Percentiles rank a stretch among this genome's conserved stretches.
Evolutionary conservation across 2,329 filamentous ascomycete species (phyloP).

Genomic region (Aureobasidium melanogenum): DNA sequence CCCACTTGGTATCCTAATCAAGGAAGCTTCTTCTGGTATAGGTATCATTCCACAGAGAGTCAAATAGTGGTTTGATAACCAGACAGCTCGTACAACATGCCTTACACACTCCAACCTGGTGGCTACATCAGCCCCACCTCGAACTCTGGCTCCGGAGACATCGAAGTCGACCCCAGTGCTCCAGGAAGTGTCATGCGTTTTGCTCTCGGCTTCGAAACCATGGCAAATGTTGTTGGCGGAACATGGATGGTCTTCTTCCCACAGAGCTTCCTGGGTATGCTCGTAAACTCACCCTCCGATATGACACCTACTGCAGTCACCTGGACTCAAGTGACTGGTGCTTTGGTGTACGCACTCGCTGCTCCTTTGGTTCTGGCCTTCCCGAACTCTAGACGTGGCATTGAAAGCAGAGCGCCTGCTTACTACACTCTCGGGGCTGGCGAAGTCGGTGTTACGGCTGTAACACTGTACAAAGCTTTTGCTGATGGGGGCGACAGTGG

Average conservation of each 20-base stretch:
- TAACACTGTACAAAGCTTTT: not conserved
- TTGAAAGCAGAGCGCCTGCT: not conserved
- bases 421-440: not conserved
- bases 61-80: too few relatives aligned
- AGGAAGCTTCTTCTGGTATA: too few relatives aligned
- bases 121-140: constrained; percentile 4
- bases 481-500: not conserved
- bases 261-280: not conserved
- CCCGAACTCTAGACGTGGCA: not conserved
- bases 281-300: not conserved
- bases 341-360: not conserved
- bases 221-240: not conserved
- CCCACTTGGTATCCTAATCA: too few relatives aligned
- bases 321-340: not conserved
- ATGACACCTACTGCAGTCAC: not conserved
- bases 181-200: not conserved
- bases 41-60: too few relatives aligned
- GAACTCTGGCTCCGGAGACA: not conserved
- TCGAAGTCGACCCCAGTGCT: not conserved
- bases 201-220: not conserved
- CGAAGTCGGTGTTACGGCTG: not conserved
- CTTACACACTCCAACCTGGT: not conserved
- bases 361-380: not conserved
- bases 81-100: not conserved
- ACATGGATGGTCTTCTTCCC: constrained; percentile 9